Evolutionary conservation across 176 grass and related monocot species (phyloP).

Genomic region (Otatea glauca): DNA sequence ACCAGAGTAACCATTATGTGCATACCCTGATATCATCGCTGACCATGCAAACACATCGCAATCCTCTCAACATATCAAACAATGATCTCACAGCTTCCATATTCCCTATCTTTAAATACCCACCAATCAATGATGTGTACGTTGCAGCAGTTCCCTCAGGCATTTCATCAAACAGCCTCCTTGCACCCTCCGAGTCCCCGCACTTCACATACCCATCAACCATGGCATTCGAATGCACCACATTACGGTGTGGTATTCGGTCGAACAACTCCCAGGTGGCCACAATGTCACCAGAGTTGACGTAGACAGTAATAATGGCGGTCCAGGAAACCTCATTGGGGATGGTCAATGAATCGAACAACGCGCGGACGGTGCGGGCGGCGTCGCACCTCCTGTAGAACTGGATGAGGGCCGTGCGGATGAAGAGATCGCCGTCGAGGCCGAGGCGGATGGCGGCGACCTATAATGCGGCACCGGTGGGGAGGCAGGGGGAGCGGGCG

Average conservation of each 20-base stretch:
- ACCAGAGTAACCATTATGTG: conserved; percentile 75
- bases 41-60: conserved; percentile 78
- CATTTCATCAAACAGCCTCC: conserved; percentile 74
- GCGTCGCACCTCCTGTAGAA: conserved; percentile 67
- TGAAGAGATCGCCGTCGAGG: conserved; percentile 70
- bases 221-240: conserved; percentile 81
- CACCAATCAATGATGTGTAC: conserved; percentile 72
- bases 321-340: conserved; percentile 76
- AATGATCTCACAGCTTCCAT: conserved; percentile 60
- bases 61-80: conserved; percentile 64
- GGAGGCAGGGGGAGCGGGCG: conserved; percentile 33
- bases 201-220: conserved; percentile 74
- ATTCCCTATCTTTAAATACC: conserved; percentile 70
- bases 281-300: conserved; percentile 45
- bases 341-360: conserved; percentile 66
- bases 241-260: conserved; percentile 60
- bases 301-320: conserved; percentile 51
- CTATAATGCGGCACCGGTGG: conserved; percentile 51
- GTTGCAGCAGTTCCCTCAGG: conserved; percentile 51
- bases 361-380: conserved; percentile 34
- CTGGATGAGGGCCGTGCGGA: conserved; percentile 75
- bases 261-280: conserved; percentile 64
- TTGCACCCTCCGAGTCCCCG: conserved; percentile 57
- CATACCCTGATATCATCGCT: conserved; percentile 79
- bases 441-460: conserved; percentile 60